Evolutionary conservation across 2,329 filamentous ascomycete genomes (phyloP).

Genomic region (Hyphodiscus sp.): DNA sequence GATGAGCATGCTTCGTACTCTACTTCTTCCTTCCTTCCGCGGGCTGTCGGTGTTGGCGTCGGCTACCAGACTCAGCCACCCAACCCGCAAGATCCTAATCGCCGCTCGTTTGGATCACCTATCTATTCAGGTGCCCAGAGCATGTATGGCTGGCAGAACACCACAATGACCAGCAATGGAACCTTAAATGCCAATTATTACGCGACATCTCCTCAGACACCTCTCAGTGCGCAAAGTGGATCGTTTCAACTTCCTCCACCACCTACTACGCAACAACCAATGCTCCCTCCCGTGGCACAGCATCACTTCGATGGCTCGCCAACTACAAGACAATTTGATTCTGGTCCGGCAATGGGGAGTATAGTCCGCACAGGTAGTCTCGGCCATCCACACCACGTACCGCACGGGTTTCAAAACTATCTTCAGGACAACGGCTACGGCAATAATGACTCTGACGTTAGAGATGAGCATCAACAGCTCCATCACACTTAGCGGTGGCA

Average conservation of each 20-base stretch:
- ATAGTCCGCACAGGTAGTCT: constrained; percentile 14
- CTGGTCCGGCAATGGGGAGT: constrained; percentile 5
- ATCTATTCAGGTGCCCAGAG: constrained; percentile 11
- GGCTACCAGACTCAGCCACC: constrained; percentile 14
- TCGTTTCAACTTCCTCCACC: constrained; percentile 18
- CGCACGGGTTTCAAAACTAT: constrained; percentile 1
- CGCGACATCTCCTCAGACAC: constrained; percentile 18
- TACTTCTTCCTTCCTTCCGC: constrained; percentile 3
- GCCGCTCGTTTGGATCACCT: constrained; percentile 9
- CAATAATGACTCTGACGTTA: constrained; percentile 1
- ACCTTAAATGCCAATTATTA: constrained; percentile 12
- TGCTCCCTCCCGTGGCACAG: constrained; percentile 12
- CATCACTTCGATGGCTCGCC: constrained; percentile 12
- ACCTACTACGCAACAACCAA: constrained; percentile 7
- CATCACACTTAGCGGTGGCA: not conserved
- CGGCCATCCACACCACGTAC: constrained; percentile 9
- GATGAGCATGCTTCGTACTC: constrained; percentile 12
- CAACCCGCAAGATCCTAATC: constrained; percentile 12
- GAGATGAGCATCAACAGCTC: not conserved
- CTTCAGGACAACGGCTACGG: constrained; percentile 1
- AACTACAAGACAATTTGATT: constrained; percentile 11
- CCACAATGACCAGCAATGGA: constrained; percentile 11
- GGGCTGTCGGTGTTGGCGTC: not conserved
- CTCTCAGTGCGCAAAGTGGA: constrained; percentile 5
- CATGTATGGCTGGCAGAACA: constrained; percentile 13